Evolutionary conservation across 2,329 filamentous ascomycete species (phyloP).

Genomic region (Xylaria sp.): DNA sequence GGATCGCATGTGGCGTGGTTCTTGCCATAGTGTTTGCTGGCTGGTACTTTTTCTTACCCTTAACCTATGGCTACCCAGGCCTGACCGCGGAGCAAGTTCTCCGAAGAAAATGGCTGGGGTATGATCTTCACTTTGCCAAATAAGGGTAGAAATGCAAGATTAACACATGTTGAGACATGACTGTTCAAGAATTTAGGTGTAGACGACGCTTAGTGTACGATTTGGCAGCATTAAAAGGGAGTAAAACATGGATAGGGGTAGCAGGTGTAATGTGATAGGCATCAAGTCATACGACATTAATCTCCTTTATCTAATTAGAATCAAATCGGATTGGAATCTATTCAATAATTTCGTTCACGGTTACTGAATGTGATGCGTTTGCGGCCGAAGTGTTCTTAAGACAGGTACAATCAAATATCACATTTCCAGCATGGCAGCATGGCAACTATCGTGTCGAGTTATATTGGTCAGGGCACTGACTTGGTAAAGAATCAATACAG

Average conservation of each 20-base stretch:
- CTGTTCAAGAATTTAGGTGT: constrained; percentile 19
- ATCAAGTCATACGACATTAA: constrained; percentile 25
- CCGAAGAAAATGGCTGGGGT: constrained; percentile 92
- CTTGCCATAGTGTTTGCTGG: constrained; percentile 71
- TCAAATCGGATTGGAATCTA: too few species aligned
- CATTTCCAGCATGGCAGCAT: too few species aligned
- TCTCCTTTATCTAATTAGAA: constrained; percentile 6
- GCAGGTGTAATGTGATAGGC: constrained; percentile 21
- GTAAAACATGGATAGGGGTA: constrained; percentile 29
- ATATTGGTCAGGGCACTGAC: too few species aligned
- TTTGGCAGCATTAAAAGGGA: constrained; percentile 27
- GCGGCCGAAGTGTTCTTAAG: too few species aligned
- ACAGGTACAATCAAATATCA: too few species aligned
- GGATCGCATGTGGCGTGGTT: constrained; percentile 78
- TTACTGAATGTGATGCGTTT: too few species aligned
- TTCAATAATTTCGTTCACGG: too few species aligned
- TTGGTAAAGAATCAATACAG: too few species aligned
- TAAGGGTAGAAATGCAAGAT: constrained; percentile 53
- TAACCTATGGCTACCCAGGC: constrained; percentile 95
- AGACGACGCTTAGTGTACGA: constrained; percentile 33
- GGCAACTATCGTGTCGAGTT: too few species aligned
- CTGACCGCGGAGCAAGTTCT: constrained; percentile 78
- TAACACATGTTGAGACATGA: constrained; percentile 9
- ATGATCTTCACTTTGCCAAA: constrained; percentile 98
- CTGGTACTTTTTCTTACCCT: constrained; percentile 92